phyloP scores from a whole-genome alignment of 257 asterid genomes.

The Nicotiana otophora region DNA sequence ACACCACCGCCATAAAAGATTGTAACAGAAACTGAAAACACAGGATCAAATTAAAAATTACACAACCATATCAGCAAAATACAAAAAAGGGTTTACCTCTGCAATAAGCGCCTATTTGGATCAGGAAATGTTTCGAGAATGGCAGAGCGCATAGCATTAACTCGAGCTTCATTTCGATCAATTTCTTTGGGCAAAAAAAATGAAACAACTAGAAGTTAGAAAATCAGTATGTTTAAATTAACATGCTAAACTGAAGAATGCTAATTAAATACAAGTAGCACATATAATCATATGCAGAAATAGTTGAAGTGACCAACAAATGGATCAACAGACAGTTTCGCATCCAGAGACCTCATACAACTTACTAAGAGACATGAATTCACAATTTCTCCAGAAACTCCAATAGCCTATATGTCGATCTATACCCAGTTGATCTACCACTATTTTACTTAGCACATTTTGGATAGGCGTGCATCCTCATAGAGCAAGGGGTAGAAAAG shows the following conservation, averaged over 20 bases:
- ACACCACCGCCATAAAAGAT: background rate
- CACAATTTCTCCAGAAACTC: background rate
- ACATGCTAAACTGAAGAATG: background rate
- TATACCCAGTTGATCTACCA: too few species aligned
- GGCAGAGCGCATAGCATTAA: conserved; percentile 74
- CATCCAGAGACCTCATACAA: background rate
- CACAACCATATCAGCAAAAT: background rate
- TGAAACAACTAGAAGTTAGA: conserved; percentile 21
- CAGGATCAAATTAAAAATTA: background rate
- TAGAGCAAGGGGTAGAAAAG: too few species aligned
- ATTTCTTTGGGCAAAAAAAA: conserved; percentile 41
- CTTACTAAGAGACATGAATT: background rate
- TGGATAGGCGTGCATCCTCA: too few species aligned
- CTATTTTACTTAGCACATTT: too few species aligned
- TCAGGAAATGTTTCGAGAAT: conserved; percentile 90
- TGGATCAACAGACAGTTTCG: background rate
- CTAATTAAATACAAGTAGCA: background rate
- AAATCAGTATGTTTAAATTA: background rate
- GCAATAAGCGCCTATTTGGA: conserved; percentile 84
- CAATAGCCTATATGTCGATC: too few species aligned
- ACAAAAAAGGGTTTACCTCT: conserved; percentile 46
- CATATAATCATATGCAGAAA: background rate
- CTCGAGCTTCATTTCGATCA: conserved; percentile 72
- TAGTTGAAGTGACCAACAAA: background rate
- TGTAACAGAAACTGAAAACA: background rate